phyloP scores from a whole-genome alignment of 225 moss, liverwort and hornwort species.

The Ulota crispa region DNA sequence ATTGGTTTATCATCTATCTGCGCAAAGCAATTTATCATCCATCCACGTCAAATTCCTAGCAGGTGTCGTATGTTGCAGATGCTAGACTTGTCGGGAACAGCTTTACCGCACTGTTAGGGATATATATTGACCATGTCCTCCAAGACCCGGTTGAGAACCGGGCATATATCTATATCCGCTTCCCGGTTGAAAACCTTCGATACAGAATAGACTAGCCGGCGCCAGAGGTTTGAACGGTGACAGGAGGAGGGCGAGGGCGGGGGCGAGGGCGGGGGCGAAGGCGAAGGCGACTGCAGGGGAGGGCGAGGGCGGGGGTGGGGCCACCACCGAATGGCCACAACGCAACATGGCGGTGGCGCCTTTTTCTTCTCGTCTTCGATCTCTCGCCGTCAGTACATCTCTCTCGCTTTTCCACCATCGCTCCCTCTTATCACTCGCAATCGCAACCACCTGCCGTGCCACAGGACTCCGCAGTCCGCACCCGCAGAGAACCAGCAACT shows the following conservation, averaged over 20 bases:
- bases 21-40: no score
- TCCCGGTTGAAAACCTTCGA: background rate
- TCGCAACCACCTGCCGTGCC: background rate
- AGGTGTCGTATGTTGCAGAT: no score
- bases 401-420: background rate
- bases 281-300: background rate
- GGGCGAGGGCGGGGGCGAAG: background rate
- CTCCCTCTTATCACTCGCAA: background rate
- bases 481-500: background rate
- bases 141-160: background rate
- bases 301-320: background rate
- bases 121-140: background rate
- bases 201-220: background rate
- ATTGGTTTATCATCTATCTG: no score
- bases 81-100: no score
- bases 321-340: background rate
- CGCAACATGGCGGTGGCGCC: slow-evolving; percentile 13
- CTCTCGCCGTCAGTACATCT: background rate
- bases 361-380: background rate
- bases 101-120: no score
- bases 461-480: background rate
- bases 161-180: no score
- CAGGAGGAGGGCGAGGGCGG: background rate
- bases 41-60: no score
- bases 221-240: background rate